Base-by-base conservation (phyloP, 352 stramenopile genomes). In the Phytophthora boehmeriae region DNA sequence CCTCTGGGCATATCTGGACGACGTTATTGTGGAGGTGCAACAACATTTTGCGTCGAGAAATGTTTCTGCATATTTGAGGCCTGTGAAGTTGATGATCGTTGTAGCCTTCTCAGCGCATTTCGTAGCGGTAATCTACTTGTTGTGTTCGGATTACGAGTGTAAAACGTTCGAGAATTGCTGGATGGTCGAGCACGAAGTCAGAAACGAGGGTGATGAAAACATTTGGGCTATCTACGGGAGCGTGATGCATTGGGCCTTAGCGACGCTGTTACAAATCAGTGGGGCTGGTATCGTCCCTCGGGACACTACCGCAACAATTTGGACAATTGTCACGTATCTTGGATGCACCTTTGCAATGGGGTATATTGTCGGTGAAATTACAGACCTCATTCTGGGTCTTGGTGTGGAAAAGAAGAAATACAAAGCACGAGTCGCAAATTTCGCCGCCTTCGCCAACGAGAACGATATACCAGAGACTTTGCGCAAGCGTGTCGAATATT, bases 81-180 rank as follows among this genome's bases (percentile, higher is more conserved):
- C 78, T 16, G 34, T 83, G 20, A 88, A 90, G 62, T 14, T 90
- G 5, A 55, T 86, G 13, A 77, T 90, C 43, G 75, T 86, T 14
- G 54, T 90, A 34, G 35, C 86, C 16, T 59, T 90, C 1, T 63
- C 68, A 8, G 71, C 73, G 8, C 80, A 90, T 46, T 88, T 77
- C 36, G 65, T 74, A 5, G 80, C 65, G 10, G 87, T 75, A 35
- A 76, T 86, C 6, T 90, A 86, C 64, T 83, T 87, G 58, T 75
- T 65, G 57, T 82, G 83, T 28, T 90, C 79, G 1, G 75, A 89
- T 25, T 54, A 70, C 10, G 74, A 88, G 41, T 87, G 73, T 28
- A 23, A 49, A 2, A 22, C 67, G 5, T 54, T 71, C 34, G 52
- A 42, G 1, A 66, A 73, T 14, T 89, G 75, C 41, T 91, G 82